These are phyloP conservation scores for Paraleonurus japonicus DNA, from an alignment of 257 asterid genomes.

Conservation along the genomic window DNA sequence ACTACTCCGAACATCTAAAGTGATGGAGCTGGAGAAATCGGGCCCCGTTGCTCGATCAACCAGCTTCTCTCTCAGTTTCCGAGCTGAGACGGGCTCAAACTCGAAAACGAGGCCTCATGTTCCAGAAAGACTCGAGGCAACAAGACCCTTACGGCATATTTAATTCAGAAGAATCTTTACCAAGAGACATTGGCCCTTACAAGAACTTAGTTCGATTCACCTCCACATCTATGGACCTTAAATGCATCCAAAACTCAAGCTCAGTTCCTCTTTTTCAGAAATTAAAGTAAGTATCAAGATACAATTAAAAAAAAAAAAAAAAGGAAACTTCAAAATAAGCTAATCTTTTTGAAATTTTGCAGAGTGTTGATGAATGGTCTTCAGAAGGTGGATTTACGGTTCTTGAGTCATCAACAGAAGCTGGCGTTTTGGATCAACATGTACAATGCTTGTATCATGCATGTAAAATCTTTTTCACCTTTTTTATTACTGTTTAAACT, in stretches of 20 bases:
- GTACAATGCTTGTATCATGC: constrained; percentile 63
- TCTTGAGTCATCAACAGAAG: constrained; percentile 52
- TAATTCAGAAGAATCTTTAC: constrained; percentile 51
- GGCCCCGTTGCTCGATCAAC: constrained; percentile 66
- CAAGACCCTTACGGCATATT: constrained; percentile 93
- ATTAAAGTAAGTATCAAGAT: constrained; percentile 68
- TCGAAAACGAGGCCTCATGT: constrained; percentile 34
- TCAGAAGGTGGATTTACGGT: constrained; percentile 68
- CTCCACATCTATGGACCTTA: constrained; percentile 65
- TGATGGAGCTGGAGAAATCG: constrained; percentile 75
- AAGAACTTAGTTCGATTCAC: constrained; percentile 82
- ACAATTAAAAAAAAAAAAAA: too few relatives aligned
- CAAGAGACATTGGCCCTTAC: constrained; percentile 82
- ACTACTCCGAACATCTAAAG: constrained; percentile 68
- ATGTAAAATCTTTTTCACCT: constrained; percentile 22
- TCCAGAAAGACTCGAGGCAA: constrained; percentile 72
- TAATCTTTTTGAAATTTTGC: not conserved
- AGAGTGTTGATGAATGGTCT: constrained; percentile 68
- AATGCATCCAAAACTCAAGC: constrained; percentile 65
- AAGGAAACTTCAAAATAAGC: too few relatives aligned
- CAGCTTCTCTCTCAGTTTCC: constrained; percentile 68
- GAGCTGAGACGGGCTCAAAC: constrained; percentile 56
- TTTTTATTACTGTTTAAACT: not conserved
- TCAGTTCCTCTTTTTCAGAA: constrained; percentile 68
- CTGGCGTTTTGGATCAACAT: constrained; percentile 59